Conservation (phyloP, 768 basidiomycete genomes). For the Pholiota conissans region DNA sequence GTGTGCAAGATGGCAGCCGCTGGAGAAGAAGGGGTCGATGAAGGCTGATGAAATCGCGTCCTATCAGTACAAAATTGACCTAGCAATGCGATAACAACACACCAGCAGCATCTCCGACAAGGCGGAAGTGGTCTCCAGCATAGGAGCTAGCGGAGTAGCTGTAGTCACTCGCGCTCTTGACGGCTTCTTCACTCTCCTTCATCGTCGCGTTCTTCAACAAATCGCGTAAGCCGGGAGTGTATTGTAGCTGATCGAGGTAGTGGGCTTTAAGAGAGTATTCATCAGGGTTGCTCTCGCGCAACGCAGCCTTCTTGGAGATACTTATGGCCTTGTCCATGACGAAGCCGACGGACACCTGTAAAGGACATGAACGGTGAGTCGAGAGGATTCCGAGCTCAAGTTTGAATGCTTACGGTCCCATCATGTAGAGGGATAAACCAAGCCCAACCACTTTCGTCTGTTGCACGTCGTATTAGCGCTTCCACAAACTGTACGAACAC, state of each 20-base stretch:
- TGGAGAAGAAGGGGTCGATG: conserved; percentile 67
- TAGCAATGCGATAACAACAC: neutral
- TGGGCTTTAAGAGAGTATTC: conserved; percentile 19
- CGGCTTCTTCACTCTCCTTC: conserved; percentile 17
- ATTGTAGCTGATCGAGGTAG: conserved; percentile 30
- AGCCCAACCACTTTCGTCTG: conserved; percentile 12
- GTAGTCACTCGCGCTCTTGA: conserved; percentile 34
- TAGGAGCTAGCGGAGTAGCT: conserved; percentile 32
- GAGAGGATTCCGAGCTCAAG: neutral
- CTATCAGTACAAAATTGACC: neutral
- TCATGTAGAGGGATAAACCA: conserved; percentile 13
- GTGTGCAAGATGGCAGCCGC: conserved; percentile 43
- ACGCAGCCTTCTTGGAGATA: conserved; percentile 25
- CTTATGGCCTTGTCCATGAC: conserved; percentile 43
- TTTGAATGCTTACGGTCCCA: neutral
- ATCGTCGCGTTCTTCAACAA: conserved; percentile 27
- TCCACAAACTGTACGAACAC: neutral
- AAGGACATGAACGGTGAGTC: conserved; percentile 11
- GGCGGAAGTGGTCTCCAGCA: conserved; percentile 31
- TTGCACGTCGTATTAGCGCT: neutral
- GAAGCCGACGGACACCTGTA: conserved; percentile 47
- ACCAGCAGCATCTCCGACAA: conserved; percentile 35
- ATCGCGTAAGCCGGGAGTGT: conserved; percentile 22
- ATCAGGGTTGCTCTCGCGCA: conserved; percentile 13
- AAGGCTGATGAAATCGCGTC: conserved; percentile 36